Evolutionary conservation across 202 grass and related monocot species (phyloP).

Genomic region (Zizania palustris): DNA sequence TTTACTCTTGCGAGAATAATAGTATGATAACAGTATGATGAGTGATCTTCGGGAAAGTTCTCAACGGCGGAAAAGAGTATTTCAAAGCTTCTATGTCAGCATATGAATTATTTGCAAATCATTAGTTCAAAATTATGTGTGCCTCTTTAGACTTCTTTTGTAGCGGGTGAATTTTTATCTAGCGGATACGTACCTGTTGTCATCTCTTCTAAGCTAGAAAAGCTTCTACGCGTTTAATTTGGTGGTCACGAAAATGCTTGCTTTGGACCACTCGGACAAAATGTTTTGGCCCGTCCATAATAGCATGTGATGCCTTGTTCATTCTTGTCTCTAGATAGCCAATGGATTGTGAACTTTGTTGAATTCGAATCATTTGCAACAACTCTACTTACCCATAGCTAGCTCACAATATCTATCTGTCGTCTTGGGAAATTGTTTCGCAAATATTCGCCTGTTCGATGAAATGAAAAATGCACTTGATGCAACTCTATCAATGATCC

Average conservation of each 20-base stretch:
- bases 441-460: background rate
- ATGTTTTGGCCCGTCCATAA: conserved; percentile 32
- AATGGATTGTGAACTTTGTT: background rate
- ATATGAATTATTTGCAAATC: background rate
- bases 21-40: too few relatives aligned
- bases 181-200: too few relatives aligned
- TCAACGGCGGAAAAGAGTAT: background rate
- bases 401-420: background rate
- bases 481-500: background rate
- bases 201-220: too few relatives aligned
- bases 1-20: too few relatives aligned
- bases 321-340: background rate
- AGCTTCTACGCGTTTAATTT: conserved; percentile 6
- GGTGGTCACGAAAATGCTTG: conserved; percentile 7
- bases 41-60: too few relatives aligned
- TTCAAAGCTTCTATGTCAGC: background rate
- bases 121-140: background rate
- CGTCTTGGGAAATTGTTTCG: background rate
- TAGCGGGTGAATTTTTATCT: too few relatives aligned
- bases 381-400: background rate
- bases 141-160: background rate
- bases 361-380: background rate
- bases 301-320: conserved; percentile 33
- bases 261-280: conserved; percentile 24
- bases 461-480: background rate